Evolutionary conservation across 371 early-diverging fungal genomes (phyloP), one percentile per base, ranked within the genome.

Genomic region (Apophysomyces sp.): DNA sequence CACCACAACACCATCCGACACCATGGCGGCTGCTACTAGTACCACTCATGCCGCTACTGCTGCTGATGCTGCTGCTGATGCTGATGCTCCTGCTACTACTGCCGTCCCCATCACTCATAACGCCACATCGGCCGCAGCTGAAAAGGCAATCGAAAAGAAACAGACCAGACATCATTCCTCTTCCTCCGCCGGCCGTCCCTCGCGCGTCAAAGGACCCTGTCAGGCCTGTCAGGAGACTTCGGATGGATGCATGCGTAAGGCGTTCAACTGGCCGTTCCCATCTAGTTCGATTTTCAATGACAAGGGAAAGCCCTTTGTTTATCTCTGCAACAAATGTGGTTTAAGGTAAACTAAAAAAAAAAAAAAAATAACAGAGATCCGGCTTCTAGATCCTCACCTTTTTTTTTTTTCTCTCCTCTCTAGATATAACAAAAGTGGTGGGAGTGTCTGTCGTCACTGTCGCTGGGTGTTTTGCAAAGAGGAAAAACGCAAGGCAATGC

Each of bases 291-390:
- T 67, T 2, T 74, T 71, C 51, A 71, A 76, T 63, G 76, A 76
- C 44, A 77, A 81, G 52, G 81, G 81, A 13, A 65, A 67, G 30
- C 71, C 76, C 0, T 81, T 72, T 73, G 78, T 77, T 52, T 76
- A 77, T 61, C 69, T 81, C 21, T 81, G 81, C 63, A 81, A 81
- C 71, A 81, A 81, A 58, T 81, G 81, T 68, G 81, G 81, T n/a
- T 69, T 81, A 21, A 55, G 81, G 81, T 81, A 77, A 64, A 44
- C 7, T n/a, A 21, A 15, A 16, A 44, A 44, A n/a, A 44, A 16
- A 44, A 44, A 13, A 40, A 40, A 44, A 44, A n/a, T 18, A 9
- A 44, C n/a, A n/a, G 49, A 44, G 9, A 44, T 44, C 4, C 9
- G 6, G 8, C 21, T 11, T 21, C 49, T 18, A 11, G 34, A 11